Evolutionary conservation across 257 asterid species (phyloP), one percentile per base, ranked within the genome.

Genomic region (Petunia axillaris): DNA sequence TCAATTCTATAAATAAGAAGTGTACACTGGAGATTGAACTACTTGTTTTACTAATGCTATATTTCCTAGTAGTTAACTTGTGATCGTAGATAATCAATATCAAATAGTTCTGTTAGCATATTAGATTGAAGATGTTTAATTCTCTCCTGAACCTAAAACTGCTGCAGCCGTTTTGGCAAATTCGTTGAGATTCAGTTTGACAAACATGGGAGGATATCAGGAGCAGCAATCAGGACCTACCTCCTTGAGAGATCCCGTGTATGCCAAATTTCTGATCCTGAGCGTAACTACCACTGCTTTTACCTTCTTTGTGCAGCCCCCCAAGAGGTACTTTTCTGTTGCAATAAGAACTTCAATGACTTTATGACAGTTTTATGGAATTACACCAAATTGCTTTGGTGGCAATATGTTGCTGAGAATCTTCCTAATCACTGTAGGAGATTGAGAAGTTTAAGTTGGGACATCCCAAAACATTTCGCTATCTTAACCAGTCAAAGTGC

Each of bases 201-300:
- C 87, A 95, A 93, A 84, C 95, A 92, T 54, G 99, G 99, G 89
- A 92, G 97, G 89, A 95, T 95, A 86, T 95, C 99, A 16, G 99
- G 99, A 86, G 99, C 99, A 63, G 98, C 99, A 70, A 90, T 95
- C 83, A 92, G 99, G 85, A 95, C 99, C 76, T 95, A 95, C 87
- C 99, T 95, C 85, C 99, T 95, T 55, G 99, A 93, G 85, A 88
- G 99, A 90, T 95, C 99, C 67, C 97, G 99, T 79, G 99, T 95
- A 83, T 93, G 98, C 91, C 99, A 95, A 91, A 81, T 95, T 81
- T 93, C 98, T 80, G 97, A 93, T 85, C 98, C 98, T 44, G 99
- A 95, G 86, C 94, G 98, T 81, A 95, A 95, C 85, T 95, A 95
- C 80, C 99, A 95, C 90, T 93, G 98, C 85, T 95, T 95, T 93